These are phyloP conservation scores for Ceratobasidium sp. DNA, from an alignment of 1,284 basidiomycete genomes.

Conservation along the genomic window DNA sequence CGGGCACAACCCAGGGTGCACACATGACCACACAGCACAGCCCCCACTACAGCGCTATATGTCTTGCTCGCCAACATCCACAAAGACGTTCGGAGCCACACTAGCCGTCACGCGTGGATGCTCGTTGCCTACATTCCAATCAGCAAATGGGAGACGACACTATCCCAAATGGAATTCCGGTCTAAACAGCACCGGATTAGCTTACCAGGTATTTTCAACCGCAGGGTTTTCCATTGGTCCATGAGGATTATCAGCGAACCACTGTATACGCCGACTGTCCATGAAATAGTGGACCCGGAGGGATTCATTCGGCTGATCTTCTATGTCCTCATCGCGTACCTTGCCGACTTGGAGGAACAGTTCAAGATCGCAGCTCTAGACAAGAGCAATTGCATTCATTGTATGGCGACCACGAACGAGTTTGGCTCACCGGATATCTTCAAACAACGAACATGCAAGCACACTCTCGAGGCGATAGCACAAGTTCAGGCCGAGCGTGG, in stretches of 20 bases:
- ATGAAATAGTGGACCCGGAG: constrained; percentile 20
- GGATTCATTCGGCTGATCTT: constrained; percentile 24
- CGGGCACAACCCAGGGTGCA: no score
- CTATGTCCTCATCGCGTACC: constrained; percentile 1
- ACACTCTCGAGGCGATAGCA: constrained; percentile 27
- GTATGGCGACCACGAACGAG: constrained; percentile 14
- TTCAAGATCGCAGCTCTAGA: constrained; percentile 12
- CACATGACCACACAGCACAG: no score
- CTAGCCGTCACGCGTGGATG: constrained; percentile 22
- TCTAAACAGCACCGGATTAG: background rate
- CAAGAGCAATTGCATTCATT: constrained; percentile 40
- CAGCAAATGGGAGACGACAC: constrained; percentile 26
- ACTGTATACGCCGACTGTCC: background rate
- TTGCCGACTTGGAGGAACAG: constrained; percentile 47
- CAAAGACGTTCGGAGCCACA: constrained; percentile 54
- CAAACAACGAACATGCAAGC: background rate
- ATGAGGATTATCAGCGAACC: constrained; percentile 27
- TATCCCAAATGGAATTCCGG: constrained; percentile 20
- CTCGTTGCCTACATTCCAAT: constrained; percentile 44
- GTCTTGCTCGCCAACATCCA: constrained; percentile 59
- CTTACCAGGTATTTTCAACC: constrained; percentile 26
- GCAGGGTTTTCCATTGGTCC: constrained; percentile 37
- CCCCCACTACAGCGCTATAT: no score
- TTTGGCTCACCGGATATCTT: constrained; percentile 33
- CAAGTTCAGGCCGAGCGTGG: background rate